Evolutionary conservation across 352 stramenopile genomes (phyloP).

Genomic region (Phytophthora sp.): DNA sequence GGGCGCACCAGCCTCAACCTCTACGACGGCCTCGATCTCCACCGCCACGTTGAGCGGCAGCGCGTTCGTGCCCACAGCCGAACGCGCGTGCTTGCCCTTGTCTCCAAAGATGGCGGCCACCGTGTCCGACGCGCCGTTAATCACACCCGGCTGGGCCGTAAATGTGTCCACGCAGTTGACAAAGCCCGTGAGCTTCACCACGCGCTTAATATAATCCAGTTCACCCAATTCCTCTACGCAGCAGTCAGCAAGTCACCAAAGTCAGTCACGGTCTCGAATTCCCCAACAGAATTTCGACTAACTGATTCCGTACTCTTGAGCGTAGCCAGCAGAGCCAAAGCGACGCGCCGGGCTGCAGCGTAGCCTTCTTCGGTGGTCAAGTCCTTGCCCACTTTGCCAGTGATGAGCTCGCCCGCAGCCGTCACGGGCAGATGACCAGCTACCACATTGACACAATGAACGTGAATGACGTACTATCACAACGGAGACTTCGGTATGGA

Average conservation of each 20-base stretch:
- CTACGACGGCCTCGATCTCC: conserved; percentile 97
- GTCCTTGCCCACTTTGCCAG: conserved; percentile 89
- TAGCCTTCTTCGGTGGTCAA: conserved; percentile 90
- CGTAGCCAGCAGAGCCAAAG: conserved; percentile 90
- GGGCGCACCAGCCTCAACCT: conserved; percentile 73
- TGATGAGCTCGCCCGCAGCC: conserved; percentile 76
- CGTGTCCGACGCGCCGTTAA: conserved; percentile 96
- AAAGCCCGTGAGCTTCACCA: conserved; percentile 97
- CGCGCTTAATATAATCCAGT: conserved; percentile 92
- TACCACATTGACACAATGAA: conserved; percentile 22
- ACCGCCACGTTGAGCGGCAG: conserved; percentile 96
- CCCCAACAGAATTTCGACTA: background rate
- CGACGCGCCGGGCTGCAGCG: conserved; percentile 85
- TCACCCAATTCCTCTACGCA: conserved; percentile 83
- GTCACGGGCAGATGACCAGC: conserved; percentile 82
- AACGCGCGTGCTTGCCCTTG: conserved; percentile 92
- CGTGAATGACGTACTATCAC: conserved; percentile 10
- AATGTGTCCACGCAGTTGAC: conserved; percentile 96
- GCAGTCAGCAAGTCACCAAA: background rate
- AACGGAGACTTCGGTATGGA: background rate
- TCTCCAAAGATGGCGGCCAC: conserved; percentile 74
- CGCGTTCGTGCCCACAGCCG: conserved; percentile 97
- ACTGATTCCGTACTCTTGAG: conserved; percentile 70
- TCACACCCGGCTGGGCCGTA: conserved; percentile 91
- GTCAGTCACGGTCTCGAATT: conserved; percentile 9